A percentile compares a stretch with the other conserved stretches of the same genome.
Conservation (phyloP, 1,284 basidiomycete genomes). For the Cystobasidiaceae sp. region DNA sequence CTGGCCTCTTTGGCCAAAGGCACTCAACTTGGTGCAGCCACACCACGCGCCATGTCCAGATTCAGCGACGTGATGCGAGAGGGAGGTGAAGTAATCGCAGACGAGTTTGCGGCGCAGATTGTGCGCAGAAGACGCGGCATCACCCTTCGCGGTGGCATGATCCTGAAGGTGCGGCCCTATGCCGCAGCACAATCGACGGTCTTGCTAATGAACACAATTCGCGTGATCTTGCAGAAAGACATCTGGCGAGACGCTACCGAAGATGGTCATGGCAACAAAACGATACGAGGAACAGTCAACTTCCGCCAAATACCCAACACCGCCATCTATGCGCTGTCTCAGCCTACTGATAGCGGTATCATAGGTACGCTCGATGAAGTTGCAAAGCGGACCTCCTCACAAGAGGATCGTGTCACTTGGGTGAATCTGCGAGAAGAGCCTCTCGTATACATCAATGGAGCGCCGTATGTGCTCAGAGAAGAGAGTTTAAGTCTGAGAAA, state of each 20-base stretch:
- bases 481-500: slow-evolving; percentile 46
- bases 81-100: slow-evolving; percentile 80
- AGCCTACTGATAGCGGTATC: slow-evolving; percentile 87
- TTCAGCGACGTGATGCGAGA: slow-evolving; percentile 61
- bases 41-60: slow-evolving; percentile 7
- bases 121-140: slow-evolving; percentile 88
- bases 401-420: slow-evolving; percentile 65
- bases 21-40: slow-evolving; percentile 6
- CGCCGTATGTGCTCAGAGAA: slow-evolving; percentile 49
- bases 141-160: slow-evolving; percentile 77
- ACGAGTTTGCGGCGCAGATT: slow-evolving; percentile 90
- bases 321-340: slow-evolving; percentile 81
- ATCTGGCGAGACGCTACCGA: slow-evolving; percentile 29
- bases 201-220: slow-evolving; percentile 53
- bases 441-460: slow-evolving; percentile 87
- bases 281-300: slow-evolving; percentile 82
- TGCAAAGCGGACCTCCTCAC: not conserved
- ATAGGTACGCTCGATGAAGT: slow-evolving; percentile 64
- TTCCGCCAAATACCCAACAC: slow-evolving; percentile 79
- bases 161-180: slow-evolving; percentile 51
- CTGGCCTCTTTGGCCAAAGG: slow-evolving; percentile 53
- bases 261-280: slow-evolving; percentile 30
- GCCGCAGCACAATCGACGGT: not conserved
- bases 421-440: slow-evolving; percentile 81
- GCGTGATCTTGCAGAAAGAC: slow-evolving; percentile 21